These are phyloP conservation scores for Ustilago vetiveriae DNA, from an alignment of 1,284 basidiomycete species.

Conservation along the genomic window DNA sequence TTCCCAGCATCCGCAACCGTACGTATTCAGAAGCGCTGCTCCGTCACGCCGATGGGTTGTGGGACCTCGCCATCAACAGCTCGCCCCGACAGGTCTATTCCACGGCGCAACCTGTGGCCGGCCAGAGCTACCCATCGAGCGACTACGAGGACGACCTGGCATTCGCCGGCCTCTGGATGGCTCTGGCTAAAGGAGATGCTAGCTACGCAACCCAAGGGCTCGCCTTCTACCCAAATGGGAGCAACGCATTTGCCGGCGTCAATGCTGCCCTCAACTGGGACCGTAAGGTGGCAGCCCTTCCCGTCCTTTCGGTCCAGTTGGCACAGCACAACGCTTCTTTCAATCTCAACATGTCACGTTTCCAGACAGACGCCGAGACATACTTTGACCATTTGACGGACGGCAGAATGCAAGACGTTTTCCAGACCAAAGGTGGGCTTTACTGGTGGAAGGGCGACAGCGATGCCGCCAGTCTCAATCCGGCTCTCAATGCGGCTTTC, in stretches of 20 bases:
- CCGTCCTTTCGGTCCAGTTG: constrained; percentile 75
- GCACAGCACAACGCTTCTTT: constrained; percentile 71
- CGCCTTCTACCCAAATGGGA: constrained; percentile 71
- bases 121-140: constrained; percentile 78
- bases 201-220: constrained; percentile 76
- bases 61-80: constrained; percentile 75
- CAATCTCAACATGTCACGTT: constrained; percentile 74
- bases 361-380: constrained; percentile 77
- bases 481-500: constrained; percentile 85
- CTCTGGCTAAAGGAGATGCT: constrained; percentile 76
- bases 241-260: constrained; percentile 72
- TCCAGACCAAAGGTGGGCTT: constrained; percentile 74
- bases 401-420: constrained; percentile 69
- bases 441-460: constrained; percentile 83
- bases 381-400: constrained; percentile 80
- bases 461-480: constrained; percentile 80
- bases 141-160: constrained; percentile 70
- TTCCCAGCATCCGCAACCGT: constrained; percentile 70
- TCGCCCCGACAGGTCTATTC: constrained; percentile 70
- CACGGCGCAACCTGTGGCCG: constrained; percentile 75
- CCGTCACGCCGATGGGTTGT: constrained; percentile 78
- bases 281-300: constrained; percentile 78
- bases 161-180: constrained; percentile 79
- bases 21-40: constrained; percentile 78
- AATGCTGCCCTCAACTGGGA: constrained; percentile 88